These are phyloP conservation scores for Aspergillus sp. DNA, from an alignment of 2,329 filamentous ascomycete genomes.

Conservation along the genomic window DNA sequence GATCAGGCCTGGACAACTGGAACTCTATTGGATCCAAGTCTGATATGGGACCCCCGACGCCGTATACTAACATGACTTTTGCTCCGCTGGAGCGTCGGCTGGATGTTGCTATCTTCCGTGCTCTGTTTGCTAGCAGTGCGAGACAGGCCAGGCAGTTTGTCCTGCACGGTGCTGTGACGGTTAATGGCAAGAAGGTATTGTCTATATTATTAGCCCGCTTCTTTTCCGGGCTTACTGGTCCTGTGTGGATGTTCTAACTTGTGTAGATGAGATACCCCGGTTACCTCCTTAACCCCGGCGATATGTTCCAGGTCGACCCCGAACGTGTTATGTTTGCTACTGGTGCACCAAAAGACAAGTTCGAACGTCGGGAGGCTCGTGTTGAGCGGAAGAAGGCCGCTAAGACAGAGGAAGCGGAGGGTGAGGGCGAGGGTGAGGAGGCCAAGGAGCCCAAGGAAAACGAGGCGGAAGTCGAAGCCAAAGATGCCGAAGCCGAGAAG, in stretches of 20 bases:
- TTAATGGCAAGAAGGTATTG: slow-evolving; percentile 89
- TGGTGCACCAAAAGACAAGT: slow-evolving; percentile 65
- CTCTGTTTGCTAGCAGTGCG: slow-evolving; percentile 89
- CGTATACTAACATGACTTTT: slow-evolving; percentile 96
- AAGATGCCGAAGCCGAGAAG: slow-evolving; percentile 37
- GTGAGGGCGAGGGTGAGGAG: slow-evolving; percentile 29
- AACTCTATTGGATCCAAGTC: background rate
- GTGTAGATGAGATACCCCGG: slow-evolving; percentile 83
- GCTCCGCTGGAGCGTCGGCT: slow-evolving; percentile 86
- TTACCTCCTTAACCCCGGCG: slow-evolving; percentile 93
- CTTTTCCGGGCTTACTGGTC: background rate
- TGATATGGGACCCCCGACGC: slow-evolving; percentile 52
- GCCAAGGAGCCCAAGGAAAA: slow-evolving; percentile 22
- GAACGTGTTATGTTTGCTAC: slow-evolving; percentile 88
- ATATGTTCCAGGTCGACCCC: slow-evolving; percentile 94
- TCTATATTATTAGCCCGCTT: background rate
- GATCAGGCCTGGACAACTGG: slow-evolving; percentile 62
- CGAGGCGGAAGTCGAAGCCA: slow-evolving; percentile 25
- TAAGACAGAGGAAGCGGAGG: slow-evolving; percentile 28
- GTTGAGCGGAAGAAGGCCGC: slow-evolving; percentile 25
- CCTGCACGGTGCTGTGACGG: slow-evolving; percentile 86
- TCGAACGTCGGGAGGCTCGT: slow-evolving; percentile 41
- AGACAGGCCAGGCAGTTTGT: slow-evolving; percentile 93
- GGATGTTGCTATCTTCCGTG: slow-evolving; percentile 91
- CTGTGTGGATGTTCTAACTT: background rate